Evolutionary conservation across 345 rosid species (phyloP).

Genomic region (Ailanthus altissimus): DNA sequence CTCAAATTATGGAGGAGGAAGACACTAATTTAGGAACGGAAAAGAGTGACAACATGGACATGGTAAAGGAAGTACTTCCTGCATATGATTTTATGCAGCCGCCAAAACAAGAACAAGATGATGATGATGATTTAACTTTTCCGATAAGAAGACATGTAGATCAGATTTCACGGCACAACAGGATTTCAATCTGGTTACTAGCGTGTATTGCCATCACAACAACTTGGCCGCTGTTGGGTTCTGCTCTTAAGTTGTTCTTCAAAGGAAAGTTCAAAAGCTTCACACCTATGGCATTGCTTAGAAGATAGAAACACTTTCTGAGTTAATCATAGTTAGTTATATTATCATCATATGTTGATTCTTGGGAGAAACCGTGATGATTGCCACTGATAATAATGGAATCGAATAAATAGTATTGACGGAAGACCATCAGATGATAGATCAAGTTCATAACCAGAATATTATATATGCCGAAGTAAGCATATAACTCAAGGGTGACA

Average conservation of each 20-base stretch:
- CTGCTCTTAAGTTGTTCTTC: constrained; percentile 35
- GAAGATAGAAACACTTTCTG: constrained; percentile 17
- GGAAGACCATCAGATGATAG: neutral
- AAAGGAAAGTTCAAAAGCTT: constrained; percentile 34
- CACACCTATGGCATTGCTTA: constrained; percentile 15
- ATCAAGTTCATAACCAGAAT: neutral
- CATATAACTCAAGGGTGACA: no score
- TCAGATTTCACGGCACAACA: constrained; percentile 34
- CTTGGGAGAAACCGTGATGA: neutral
- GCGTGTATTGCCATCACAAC: constrained; percentile 38
- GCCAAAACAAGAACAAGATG: constrained; percentile 18
- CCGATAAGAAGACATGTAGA: constrained; percentile 28
- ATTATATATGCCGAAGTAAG: no score
- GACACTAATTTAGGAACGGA: constrained; percentile 10
- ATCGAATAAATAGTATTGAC: neutral
- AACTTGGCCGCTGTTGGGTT: constrained; percentile 49
- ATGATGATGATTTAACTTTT: constrained; percentile 19
- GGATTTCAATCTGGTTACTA: constrained; percentile 44
- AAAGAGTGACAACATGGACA: constrained; percentile 1
- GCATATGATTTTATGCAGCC: constrained; percentile 15
- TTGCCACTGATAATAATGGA: neutral
- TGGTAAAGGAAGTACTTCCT: neutral
- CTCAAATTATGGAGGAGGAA: constrained; percentile 11
- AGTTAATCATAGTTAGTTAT: neutral
- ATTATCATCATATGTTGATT: neutral